Base-by-base conservation (phyloP, 208 protist species). In the Leishmania tarentolae region DNA sequence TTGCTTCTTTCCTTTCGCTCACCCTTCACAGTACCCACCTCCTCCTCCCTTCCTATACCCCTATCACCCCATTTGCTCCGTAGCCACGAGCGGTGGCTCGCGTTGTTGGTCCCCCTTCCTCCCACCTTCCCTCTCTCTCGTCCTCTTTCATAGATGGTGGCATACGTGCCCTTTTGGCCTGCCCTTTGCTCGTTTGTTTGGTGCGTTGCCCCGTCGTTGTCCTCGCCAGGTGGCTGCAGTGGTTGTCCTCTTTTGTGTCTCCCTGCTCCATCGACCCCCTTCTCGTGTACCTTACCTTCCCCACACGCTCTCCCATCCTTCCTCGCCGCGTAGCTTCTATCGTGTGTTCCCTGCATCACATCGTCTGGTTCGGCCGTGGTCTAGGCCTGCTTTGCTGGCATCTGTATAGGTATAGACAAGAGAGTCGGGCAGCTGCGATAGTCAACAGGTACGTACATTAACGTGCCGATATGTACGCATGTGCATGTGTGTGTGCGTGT, bases 131-230 rank as follows among this genome's bases (percentile, higher is more conserved):
- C 57, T 63, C 21, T n/a, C 5, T 15, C 31, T 21, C 28, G 31
- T 17, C n/a, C 61, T 66, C 61, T 40, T 66, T 66, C 61, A 66
- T 66, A 66, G 61, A 66, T 66, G n/a, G 15, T 40, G 13, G 61
- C 61, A 66, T 31, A 66, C 61, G 31, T 66, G 61, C 31, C 4
- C 61, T 11, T 13, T 37, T 40, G 35, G 13, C 31, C 7, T n/a
- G 15, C 11, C 11, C 1, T 40, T 40, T 9, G 3, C 31, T 31
- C 19, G n/a, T n/a, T 40, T 13, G 3, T 66, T 66, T 8, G 4
- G n/a, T n/a, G 9, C 31, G 13, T 63, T 24, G 57, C n/a, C 15
- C 57, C 21, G 7, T n/a, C 31, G 61, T 40, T 15, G 31, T 4
- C 61, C 11, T 40, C n/a, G 31, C 40, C 61, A 2, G 11, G n/a